These are phyloP conservation scores for Heterobasidion irregulare DNA, from an alignment of 1,284 basidiomycete species.

Conservation along the genomic window DNA sequence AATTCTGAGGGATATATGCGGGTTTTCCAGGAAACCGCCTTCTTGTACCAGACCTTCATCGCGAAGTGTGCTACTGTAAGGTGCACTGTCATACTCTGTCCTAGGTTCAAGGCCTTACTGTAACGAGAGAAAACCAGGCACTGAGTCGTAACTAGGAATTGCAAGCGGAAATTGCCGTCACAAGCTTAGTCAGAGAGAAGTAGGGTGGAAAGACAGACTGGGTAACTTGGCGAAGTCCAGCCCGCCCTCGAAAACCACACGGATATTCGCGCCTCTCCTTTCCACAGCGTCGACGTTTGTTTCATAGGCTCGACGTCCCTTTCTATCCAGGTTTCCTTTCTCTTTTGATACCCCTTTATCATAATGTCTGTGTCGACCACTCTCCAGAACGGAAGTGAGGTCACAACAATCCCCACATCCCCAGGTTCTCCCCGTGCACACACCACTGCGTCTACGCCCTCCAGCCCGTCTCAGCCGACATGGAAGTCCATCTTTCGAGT, in stretches of 20 bases:
- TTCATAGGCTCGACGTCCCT: not conserved
- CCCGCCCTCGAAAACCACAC: not conserved
- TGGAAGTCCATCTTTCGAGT: slow-evolving; percentile 63
- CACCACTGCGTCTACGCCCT: slow-evolving; percentile 4
- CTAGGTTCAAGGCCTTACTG: no score
- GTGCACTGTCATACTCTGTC: no score
- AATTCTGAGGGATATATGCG: no score
- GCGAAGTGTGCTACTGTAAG: no score
- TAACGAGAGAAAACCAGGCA: no score
- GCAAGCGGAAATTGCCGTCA: not conserved
- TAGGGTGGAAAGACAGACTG: not conserved
- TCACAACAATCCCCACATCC: slow-evolving; percentile 16
- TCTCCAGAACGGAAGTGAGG: slow-evolving; percentile 5
- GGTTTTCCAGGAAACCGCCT: no score
- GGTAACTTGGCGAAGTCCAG: not conserved
- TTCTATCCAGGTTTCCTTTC: not conserved
- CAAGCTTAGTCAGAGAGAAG: not conserved
- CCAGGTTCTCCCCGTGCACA: slow-evolving; percentile 12
- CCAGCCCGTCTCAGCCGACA: slow-evolving; percentile 15
- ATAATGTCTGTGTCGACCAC: slow-evolving; percentile 5
- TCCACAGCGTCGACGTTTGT: not conserved
- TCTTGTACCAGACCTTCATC: no score
- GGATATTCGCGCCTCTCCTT: not conserved
- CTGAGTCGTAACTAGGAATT: no score
- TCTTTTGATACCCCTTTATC: not conserved